A percentile compares a stretch with the other conserved stretches of the same genome.
phyloP scores from a whole-genome alignment of 768 basidiomycete genomes.

The Mrakia gelida region DNA sequence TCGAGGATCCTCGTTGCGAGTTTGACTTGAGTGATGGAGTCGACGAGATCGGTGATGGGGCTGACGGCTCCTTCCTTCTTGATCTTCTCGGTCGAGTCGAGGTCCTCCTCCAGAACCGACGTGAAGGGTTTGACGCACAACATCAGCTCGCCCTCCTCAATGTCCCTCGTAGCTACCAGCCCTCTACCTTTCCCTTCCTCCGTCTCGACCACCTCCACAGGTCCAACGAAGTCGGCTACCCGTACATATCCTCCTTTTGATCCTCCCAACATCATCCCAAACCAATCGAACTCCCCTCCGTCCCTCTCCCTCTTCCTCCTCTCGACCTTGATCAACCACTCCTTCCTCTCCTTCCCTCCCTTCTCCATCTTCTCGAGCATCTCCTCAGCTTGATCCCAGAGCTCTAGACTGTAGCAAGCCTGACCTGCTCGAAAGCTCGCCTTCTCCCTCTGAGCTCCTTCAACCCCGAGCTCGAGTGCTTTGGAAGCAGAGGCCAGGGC shows the following conservation, averaged over 20 bases:
- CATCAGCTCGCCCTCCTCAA: slow-evolving; percentile 4
- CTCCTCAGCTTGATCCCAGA: not conserved
- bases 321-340: not conserved
- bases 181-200: not conserved
- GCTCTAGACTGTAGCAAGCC: not conserved
- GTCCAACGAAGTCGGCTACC: not conserved
- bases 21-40: slow-evolving; percentile 1
- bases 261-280: not conserved
- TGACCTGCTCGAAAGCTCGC: not conserved
- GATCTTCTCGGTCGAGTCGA: not conserved
- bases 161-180: not conserved
- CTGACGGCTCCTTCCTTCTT: not conserved
- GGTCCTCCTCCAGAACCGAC: not conserved
- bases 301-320: not conserved
- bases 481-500: not conserved
- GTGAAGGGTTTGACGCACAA: slow-evolving; percentile 10
- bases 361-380: not conserved
- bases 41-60: not conserved
- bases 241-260: not conserved
- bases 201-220: not conserved
- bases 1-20: not conserved
- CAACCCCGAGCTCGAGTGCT: slow-evolving; percentile 3
- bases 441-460: not conserved
- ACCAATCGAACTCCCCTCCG: not conserved
- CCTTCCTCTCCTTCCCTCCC: not conserved